A percentile compares a stretch with the other conserved stretches of the same genome.
Evolutionary conservation across 257 asterid genomes (phyloP).

Genomic region (Capsicum pubescens): DNA sequence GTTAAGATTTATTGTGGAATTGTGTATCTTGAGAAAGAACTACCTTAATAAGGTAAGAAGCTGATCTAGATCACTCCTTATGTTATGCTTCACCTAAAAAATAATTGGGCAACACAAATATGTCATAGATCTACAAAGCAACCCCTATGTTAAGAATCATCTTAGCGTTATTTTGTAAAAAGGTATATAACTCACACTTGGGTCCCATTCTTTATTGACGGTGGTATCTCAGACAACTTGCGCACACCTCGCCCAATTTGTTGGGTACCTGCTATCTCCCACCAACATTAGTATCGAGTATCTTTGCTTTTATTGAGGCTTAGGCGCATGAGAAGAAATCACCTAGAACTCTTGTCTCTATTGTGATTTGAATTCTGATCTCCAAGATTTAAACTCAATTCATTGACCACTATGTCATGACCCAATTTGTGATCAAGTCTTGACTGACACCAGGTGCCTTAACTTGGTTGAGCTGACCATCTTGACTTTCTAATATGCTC

Average conservation of each 20-base stretch:
- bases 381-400: neutral
- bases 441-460: too few species aligned
- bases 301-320: neutral
- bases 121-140: neutral
- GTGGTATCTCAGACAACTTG: neutral
- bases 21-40: neutral
- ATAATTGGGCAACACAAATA: neutral
- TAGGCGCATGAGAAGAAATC: neutral
- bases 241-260: neutral
- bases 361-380: neutral
- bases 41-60: constrained; percentile 2
- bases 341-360: neutral
- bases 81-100: neutral
- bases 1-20: neutral
- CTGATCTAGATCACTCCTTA: neutral
- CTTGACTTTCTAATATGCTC: too few species aligned
- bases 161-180: neutral
- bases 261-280: neutral
- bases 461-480: too few species aligned
- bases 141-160: neutral
- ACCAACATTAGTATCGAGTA: neutral
- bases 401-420: neutral
- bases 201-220: neutral
- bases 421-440: too few species aligned
- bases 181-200: neutral